Evolutionary conservation across 371 early-diverging fungal genomes (phyloP), one percentile per base, ranked within the genome.

Genomic region (Vairimorpha necatrix): DNA sequence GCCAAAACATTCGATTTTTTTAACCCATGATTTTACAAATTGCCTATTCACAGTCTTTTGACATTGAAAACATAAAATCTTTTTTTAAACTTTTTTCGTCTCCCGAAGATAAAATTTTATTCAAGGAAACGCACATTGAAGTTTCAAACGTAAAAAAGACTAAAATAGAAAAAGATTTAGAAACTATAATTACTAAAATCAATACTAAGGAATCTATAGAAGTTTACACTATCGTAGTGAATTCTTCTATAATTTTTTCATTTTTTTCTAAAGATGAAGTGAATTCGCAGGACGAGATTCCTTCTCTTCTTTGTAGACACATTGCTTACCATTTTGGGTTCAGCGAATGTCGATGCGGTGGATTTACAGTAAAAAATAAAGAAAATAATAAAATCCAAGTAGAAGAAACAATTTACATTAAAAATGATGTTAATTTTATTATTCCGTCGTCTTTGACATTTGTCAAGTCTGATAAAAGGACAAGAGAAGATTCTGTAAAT

Each of bases 301-400:
- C 7, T 11, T 11, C 4, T 50, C n/a, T 50, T 13, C 39, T 67
- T 24, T 67, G 13, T 16, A 47, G 48, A 28, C 46, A 33, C 20
- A 47, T 67, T 22, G 50, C 50, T 9, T 20, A 46, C 2, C 14
- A 24, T 14, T 34, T 38, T 72, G 73, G 54, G 13, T 72, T 39
- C 58, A 58, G 42, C 20, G 30, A 2, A 26, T 39, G 34, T 48
- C 20, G 33, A 22, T 32, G 1, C 22, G 11, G 30, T 28, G 72
- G 72, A 39, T 32, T 72, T n/a, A 62, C 65, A 22, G 72, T 62
- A 26, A 72, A 62, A 62, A 33, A 72, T 38, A 47, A 22, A 39
- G 53, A 62, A 2, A 34, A 34, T 50, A 62, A 61, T n/a, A 72
- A 66, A 42, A 60, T 62, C 11, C 2, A 72, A 24, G 68, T 60